A percentile compares a stretch with the other conserved stretches of the same genome.
Conservation (phyloP, 495 filamentous ascomycete species). For the Talaromyces nanjingensis region DNA sequence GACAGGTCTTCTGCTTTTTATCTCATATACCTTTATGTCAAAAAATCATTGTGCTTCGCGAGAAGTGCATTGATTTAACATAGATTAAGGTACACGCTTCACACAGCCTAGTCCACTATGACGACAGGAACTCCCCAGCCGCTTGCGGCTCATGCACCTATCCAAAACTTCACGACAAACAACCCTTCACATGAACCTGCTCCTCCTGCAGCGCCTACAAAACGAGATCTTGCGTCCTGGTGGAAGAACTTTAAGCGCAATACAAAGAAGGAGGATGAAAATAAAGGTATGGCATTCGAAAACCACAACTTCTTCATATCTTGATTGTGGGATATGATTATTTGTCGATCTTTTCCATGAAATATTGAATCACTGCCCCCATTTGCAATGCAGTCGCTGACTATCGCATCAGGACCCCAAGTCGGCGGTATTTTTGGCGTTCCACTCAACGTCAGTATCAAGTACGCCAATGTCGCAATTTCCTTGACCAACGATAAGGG, state of each 20-base stretch:
- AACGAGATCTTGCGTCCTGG: conserved; percentile 80
- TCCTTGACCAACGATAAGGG: conserved; percentile 86
- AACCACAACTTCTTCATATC: too few relatives aligned
- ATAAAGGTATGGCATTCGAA: conserved; percentile 53
- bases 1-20: neutral
- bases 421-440: conserved; percentile 77
- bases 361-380: neutral
- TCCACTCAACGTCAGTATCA: conserved; percentile 89
- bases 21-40: neutral
- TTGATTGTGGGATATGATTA: neutral
- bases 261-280: conserved; percentile 68
- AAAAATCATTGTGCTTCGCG: neutral
- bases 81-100: neutral
- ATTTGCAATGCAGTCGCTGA: neutral
- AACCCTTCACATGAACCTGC: conserved; percentile 11
- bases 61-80: neutral
- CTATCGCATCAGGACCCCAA: conserved; percentile 1
- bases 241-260: conserved; percentile 83
- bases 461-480: conserved; percentile 97
- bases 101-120: conserved; percentile 21
- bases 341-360: neutral
- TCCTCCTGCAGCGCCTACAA: conserved; percentile 57
- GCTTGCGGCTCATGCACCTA: conserved; percentile 13
- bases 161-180: conserved; percentile 5
- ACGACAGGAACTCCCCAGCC: conserved; percentile 40